Evolutionary conservation across 345 rosid genomes (phyloP).

Genomic region (Cardamine chenopodiifolia): DNA sequence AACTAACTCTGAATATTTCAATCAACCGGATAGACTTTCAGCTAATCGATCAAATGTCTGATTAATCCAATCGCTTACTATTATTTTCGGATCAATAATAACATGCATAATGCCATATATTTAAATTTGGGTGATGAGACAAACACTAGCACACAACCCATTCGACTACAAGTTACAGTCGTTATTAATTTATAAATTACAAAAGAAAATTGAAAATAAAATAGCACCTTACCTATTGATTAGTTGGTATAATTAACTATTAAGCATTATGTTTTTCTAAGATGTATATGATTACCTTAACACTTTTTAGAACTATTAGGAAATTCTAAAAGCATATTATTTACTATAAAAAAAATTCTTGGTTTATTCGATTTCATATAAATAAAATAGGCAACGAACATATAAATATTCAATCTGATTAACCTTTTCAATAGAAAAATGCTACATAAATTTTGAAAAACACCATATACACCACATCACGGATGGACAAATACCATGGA

Average conservation of each 20-base stretch:
- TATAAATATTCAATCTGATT: not conserved
- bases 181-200: not conserved
- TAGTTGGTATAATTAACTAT: too few relatives aligned
- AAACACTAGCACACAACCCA: too few relatives aligned
- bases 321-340: not conserved
- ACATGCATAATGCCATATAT: not conserved
- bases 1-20: not conserved
- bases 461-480: too few relatives aligned
- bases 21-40: not conserved
- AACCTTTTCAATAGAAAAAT: not conserved
- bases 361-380: not conserved
- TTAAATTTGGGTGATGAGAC: not conserved
- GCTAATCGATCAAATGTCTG: not conserved
- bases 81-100: not conserved
- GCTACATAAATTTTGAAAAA: not conserved
- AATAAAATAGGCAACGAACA: not conserved
- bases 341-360: not conserved
- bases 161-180: not conserved
- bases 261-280: not conserved
- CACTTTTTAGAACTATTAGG: not conserved
- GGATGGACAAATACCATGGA: too few relatives aligned
- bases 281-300: too few relatives aligned
- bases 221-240: not conserved
- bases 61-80: not conserved
- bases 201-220: not conserved